A percentile compares a stretch with the other conserved stretches of the same genome.
These are phyloP conservation scores for Platanthera zijinensis DNA, from an alignment of 106 monocot genomes.

Conservation along the genomic window DNA sequence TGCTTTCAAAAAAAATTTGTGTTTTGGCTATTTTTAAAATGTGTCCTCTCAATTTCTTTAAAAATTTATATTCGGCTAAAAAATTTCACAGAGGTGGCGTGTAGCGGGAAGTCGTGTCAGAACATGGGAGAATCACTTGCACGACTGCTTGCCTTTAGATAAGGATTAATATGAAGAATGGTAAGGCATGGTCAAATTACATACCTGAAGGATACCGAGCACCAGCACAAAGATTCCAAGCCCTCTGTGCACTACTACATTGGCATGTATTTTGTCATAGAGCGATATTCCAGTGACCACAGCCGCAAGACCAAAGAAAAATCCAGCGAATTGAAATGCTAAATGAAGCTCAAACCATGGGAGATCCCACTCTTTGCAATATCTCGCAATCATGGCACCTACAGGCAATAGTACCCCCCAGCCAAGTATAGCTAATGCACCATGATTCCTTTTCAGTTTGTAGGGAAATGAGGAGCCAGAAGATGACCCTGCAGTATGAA, in stretches of 20 bases:
- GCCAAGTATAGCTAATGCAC: constrained; percentile 49
- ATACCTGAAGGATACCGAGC: constrained; percentile 70
- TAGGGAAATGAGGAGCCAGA: constrained; percentile 39
- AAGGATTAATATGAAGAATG: not conserved
- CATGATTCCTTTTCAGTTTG: constrained; percentile 64
- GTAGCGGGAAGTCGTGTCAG: too few species aligned
- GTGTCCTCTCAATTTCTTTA: too few species aligned
- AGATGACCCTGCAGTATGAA: constrained; percentile 15
- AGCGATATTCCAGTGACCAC: constrained; percentile 51
- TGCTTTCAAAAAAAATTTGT: too few species aligned
- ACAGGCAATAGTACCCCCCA: constrained; percentile 75
- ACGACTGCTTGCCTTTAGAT: too few species aligned
- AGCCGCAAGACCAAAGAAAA: constrained; percentile 51
- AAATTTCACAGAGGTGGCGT: too few species aligned
- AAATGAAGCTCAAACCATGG: constrained; percentile 61
- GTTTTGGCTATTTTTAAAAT: too few species aligned
- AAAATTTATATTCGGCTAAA: too few species aligned
- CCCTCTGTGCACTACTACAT: constrained; percentile 38
- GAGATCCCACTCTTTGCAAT: constrained; percentile 50
- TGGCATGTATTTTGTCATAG: constrained; percentile 41
- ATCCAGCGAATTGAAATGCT: constrained; percentile 49
- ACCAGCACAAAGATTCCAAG: constrained; percentile 56
- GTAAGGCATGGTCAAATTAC: not conserved
- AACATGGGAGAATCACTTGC: too few species aligned
- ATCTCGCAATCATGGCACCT: constrained; percentile 55